Conservation (phyloP, 352 stramenopile species). For the Peronospora destructor region DNA sequence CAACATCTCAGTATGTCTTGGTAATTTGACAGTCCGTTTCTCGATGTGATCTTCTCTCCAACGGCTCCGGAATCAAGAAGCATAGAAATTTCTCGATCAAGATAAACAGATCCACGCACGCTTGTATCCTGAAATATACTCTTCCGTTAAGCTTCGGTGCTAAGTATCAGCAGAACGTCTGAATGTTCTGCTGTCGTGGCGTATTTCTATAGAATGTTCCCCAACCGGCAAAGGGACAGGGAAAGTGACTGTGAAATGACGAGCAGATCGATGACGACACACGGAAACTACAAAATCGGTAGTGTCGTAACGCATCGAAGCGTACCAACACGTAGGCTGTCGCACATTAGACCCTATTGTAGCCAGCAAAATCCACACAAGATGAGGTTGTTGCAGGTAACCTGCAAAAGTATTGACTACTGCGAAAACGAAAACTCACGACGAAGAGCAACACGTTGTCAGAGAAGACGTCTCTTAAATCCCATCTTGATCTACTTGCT, state of each 20-base stretch:
- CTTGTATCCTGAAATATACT: too few species aligned
- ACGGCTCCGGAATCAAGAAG: too few species aligned
- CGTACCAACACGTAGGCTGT: conserved; percentile 92
- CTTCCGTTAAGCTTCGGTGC: too few species aligned
- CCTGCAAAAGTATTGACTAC: neutral
- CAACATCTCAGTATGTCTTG: too few species aligned
- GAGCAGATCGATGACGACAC: conserved; percentile 47
- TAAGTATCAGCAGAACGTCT: too few species aligned
- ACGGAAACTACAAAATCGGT: conserved; percentile 92
- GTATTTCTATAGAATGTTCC: conserved; percentile 7
- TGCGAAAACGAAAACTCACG: conserved; percentile 31
- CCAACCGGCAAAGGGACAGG: conserved; percentile 18
- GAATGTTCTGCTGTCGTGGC: too few species aligned
- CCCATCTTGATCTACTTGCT: conserved; percentile 84
- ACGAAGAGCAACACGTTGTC: conserved; percentile 95
- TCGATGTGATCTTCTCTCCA: too few species aligned
- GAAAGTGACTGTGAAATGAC: conserved; percentile 15
- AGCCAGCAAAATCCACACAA: conserved; percentile 1
- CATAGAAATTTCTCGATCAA: too few species aligned
- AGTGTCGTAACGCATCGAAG: conserved; percentile 90
- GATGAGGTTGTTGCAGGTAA: too few species aligned
- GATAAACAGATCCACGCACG: too few species aligned
- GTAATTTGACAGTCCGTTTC: too few species aligned
- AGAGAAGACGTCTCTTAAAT: conserved; percentile 97
- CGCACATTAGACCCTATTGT: conserved; percentile 60